Evolutionary conservation across 352 stramenopile species (phyloP).

Genomic region (Pythium insidiosum): DNA sequence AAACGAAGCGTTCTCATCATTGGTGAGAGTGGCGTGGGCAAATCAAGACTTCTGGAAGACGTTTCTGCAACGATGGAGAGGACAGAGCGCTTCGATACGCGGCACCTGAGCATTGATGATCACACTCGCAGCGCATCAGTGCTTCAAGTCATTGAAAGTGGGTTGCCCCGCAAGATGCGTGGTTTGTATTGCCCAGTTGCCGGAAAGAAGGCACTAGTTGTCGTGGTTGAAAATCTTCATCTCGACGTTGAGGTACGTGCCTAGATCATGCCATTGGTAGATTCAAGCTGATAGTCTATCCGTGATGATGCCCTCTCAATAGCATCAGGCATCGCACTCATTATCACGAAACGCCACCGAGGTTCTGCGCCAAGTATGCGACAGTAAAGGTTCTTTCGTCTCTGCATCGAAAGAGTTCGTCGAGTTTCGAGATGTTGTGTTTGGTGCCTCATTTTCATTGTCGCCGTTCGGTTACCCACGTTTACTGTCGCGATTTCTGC

Average conservation of each 20-base stretch:
- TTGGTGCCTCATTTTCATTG: conserved; percentile 43
- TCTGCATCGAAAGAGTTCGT: conserved; percentile 44
- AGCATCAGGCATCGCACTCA: conserved; percentile 6
- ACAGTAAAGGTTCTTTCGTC: conserved; percentile 44
- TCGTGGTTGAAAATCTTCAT: conserved; percentile 55
- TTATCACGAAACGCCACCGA: conserved; percentile 21
- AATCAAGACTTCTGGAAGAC: conserved; percentile 36
- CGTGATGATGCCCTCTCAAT: too few relatives aligned
- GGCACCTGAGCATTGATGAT: conserved; percentile 17
- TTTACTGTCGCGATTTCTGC: conserved; percentile 33
- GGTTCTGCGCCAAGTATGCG: conserved; percentile 57
- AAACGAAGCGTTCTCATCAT: conserved; percentile 43
- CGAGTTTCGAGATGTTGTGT: conserved; percentile 38
- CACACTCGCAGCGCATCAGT: conserved; percentile 29
- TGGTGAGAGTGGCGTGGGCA: conserved; percentile 39
- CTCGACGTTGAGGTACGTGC: conserved; percentile 31
- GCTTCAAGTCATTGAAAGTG: conserved; percentile 32
- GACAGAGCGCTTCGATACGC: conserved; percentile 22
- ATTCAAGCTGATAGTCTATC: neutral
- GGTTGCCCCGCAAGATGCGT: conserved; percentile 43
- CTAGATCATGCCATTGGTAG: neutral
- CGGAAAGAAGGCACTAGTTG: conserved; percentile 30
- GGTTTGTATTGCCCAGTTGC: conserved; percentile 41
- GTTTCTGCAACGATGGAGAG: conserved; percentile 23
- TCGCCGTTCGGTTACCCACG: conserved; percentile 29